Percentiles rank a stretch among this genome's conserved stretches.
phyloP scores from a whole-genome alignment of 169 alveolate species.

The Plasmodium fragile region DNA sequence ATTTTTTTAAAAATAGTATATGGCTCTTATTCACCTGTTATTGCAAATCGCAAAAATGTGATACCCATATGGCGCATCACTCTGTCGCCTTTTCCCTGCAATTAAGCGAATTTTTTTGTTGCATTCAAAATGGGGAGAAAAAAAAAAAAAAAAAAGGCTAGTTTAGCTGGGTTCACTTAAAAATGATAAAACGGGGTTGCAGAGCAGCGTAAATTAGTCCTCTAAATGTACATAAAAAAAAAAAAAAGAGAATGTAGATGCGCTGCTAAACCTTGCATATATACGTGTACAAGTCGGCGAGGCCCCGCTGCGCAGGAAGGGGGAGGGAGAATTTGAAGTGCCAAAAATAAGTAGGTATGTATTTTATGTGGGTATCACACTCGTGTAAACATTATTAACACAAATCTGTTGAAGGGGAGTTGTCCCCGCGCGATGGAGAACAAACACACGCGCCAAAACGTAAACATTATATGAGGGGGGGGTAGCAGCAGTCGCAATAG shows the following conservation, averaged over 20 bases:
- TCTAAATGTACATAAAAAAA: constrained; percentile 1
- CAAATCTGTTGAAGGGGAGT: neutral
- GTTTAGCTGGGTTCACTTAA: neutral
- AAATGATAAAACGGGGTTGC: neutral
- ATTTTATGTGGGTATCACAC: neutral
- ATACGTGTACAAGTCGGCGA: neutral
- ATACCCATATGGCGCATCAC: neutral
- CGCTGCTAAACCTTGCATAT: neutral
- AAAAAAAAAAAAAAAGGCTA: neutral
- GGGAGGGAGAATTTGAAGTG: neutral
- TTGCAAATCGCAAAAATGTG: neutral
- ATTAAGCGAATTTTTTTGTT: neutral
- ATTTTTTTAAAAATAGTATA: neutral
- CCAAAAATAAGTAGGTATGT: neutral
- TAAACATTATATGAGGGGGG: neutral
- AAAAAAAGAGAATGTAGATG: neutral
- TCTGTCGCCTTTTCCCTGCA: neutral
- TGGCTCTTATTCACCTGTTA: neutral
- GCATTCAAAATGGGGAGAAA: neutral
- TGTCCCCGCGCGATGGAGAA: neutral
- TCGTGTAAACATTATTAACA: neutral
- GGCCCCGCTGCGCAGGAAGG: neutral
- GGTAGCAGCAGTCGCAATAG: neutral
- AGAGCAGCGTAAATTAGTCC: neutral
- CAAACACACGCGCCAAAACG: neutral